A percentile compares a stretch with the other conserved stretches of the same genome.
phyloP scores from a whole-genome alignment of 108 stramenopile species.

The Thalassiosira profunda region DNA sequence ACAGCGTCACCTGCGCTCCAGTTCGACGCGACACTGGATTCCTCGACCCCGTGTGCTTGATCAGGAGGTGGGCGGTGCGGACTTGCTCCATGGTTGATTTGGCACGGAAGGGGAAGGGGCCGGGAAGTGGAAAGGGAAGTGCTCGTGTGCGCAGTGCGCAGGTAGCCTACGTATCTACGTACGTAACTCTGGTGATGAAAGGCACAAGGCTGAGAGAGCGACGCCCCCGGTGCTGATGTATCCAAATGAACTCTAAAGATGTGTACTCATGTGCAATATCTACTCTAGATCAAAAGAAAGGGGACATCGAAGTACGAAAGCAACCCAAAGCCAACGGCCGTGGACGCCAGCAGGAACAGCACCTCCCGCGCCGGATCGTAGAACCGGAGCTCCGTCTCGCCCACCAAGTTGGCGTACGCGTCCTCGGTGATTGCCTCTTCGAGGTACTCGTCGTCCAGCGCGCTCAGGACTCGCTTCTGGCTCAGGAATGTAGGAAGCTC shows the following conservation, averaged over 20 bases:
- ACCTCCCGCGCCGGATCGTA: neutral
- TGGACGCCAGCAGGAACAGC: conserved; percentile 6
- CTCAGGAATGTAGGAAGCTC: neutral
- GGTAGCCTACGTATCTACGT: no score
- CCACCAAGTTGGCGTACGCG: neutral
- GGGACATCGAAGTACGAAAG: conserved; percentile 1
- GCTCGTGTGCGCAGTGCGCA: no score
- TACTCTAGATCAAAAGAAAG: conserved; percentile 11
- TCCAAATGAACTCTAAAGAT: no score
- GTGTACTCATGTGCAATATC: no score
- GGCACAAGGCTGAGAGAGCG: no score
- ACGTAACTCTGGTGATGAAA: no score
- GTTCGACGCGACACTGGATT: conserved; percentile 90
- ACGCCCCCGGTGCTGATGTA: no score
- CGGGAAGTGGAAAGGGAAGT: no score
- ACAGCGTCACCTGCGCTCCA: conserved; percentile 60
- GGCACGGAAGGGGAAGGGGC: no score
- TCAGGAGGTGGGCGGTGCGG: conserved; percentile 91
- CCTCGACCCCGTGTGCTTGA: conserved; percentile 94
- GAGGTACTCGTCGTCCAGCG: neutral
- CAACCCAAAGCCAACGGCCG: conserved; percentile 5
- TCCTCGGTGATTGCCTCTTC: neutral
- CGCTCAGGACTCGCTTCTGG: neutral
- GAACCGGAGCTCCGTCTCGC: neutral
- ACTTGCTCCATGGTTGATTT: conserved; percentile 71